Percentiles rank a stretch among this genome's conserved stretches.
phyloP scores from a whole-genome alignment of 1,139 yeast genomes.

The Pichia sp. region DNA sequence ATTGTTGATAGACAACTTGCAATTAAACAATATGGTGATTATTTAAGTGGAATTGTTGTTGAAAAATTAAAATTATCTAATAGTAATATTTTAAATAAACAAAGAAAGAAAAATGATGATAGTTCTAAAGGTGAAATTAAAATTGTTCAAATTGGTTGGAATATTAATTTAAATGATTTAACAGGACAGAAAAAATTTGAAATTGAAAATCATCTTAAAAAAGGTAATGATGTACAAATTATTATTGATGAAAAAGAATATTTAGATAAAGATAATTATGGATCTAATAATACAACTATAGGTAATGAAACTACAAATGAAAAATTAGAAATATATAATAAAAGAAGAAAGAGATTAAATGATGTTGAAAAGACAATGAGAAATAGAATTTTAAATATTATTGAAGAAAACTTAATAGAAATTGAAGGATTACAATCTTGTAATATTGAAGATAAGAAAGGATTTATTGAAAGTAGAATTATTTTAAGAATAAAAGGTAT shows the following conservation, averaged over 20 bases:
- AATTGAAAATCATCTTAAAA: constrained; percentile 33
- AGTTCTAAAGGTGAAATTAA: constrained; percentile 25
- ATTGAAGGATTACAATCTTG: constrained; percentile 2
- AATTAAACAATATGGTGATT: constrained; percentile 35
- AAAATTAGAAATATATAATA: constrained; percentile 2
- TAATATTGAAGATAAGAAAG: constrained; percentile 14
- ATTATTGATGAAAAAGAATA: constrained; percentile 31
- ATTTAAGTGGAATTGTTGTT: constrained; percentile 24
- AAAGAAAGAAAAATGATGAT: constrained; percentile 24
- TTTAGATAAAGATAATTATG: constrained; percentile 17
- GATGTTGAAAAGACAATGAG: constrained; percentile 24
- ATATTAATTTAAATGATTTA: constrained; percentile 37
- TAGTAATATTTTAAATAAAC: constrained; percentile 23
- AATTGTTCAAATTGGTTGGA: constrained; percentile 39
- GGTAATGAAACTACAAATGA: constrained; percentile 3
- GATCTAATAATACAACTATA: constrained; percentile 2
- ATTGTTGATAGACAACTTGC: constrained; percentile 32
- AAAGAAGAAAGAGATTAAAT: constrained; percentile 11
- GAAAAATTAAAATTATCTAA: constrained; percentile 13
- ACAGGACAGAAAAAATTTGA: constrained; percentile 39
- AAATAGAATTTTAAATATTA: constrained; percentile 14
- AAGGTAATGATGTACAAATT: constrained; percentile 34
- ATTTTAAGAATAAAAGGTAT: constrained; percentile 18
- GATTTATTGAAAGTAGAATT: constrained; percentile 18
- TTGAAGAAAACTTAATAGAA: constrained; percentile 14